Conservation (phyloP, 2,329 filamentous ascomycete genomes). For the Pleoardoris graminearum region DNA sequence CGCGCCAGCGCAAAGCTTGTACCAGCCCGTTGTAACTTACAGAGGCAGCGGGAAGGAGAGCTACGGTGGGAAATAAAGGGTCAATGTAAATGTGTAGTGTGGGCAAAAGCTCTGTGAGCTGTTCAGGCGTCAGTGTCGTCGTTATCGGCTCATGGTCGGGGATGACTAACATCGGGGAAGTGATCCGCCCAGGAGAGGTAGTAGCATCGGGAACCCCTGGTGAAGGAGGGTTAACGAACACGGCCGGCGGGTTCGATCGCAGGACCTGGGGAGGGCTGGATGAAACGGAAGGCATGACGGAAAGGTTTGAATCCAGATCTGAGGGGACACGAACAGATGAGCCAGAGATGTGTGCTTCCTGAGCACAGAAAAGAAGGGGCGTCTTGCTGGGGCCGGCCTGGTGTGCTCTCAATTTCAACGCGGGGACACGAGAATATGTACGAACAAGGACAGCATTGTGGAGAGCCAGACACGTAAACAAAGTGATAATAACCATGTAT, state of each 20-base stretch:
- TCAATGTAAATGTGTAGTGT: constrained; percentile 15
- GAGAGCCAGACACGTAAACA: too few relatives aligned
- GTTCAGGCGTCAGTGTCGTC: constrained; percentile 10
- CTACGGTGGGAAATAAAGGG: constrained; percentile 8
- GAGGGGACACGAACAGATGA: too few relatives aligned
- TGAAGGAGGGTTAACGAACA: neutral
- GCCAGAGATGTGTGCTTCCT: too few relatives aligned
- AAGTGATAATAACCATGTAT: too few relatives aligned
- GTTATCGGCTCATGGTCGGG: constrained; percentile 8
- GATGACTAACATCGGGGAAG: constrained; percentile 11
- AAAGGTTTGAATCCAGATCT: neutral
- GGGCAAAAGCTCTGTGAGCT: constrained; percentile 11
- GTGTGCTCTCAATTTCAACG: too few relatives aligned
- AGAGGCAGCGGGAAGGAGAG: constrained; percentile 12
- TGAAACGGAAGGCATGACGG: neutral
- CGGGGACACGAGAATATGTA: too few relatives aligned
- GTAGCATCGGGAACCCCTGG: neutral
- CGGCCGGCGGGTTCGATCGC: neutral
- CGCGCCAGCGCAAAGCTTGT: constrained; percentile 12
- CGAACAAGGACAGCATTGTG: too few relatives aligned
- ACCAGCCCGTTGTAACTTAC: constrained; percentile 14
- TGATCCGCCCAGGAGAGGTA: neutral
- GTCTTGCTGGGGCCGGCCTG: too few relatives aligned
- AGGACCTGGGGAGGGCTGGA: neutral
- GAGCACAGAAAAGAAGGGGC: too few relatives aligned